Evolutionary conservation across 495 filamentous ascomycete species (phyloP).

Genomic region (Durotheca rogersii): DNA sequence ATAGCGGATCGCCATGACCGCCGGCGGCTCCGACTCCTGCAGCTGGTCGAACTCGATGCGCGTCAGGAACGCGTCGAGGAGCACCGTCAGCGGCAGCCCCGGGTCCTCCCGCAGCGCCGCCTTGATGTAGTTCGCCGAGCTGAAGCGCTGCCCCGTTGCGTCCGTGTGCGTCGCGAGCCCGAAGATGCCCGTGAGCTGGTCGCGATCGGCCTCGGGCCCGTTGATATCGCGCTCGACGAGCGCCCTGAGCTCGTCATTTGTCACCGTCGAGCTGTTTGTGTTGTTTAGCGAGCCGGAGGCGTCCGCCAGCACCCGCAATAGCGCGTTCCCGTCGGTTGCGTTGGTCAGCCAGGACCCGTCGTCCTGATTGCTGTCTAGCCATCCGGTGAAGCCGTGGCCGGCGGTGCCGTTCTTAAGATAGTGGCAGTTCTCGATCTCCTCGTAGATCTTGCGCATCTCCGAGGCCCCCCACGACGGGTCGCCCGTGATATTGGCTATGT

Average conservation of each 20-base stretch:
- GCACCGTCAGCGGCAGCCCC: conserved; percentile 38
- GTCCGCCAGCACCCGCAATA: conserved; percentile 42
- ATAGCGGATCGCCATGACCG: conserved; percentile 42
- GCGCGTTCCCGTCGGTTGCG: conserved; percentile 34
- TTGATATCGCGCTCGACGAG: conserved; percentile 33
- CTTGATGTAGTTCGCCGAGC: conserved; percentile 40
- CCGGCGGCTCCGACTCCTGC: conserved; percentile 23
- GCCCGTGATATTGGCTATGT: conserved; percentile 39
- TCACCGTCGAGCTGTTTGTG: conserved; percentile 17
- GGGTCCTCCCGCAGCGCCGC: conserved; percentile 32
- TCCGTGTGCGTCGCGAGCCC: conserved; percentile 42
- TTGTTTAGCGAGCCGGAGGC: conserved; percentile 26
- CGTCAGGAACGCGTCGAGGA: conserved; percentile 41
- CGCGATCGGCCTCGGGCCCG: conserved; percentile 32
- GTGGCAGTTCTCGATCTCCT: conserved; percentile 41
- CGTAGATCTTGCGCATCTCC: conserved; percentile 42
- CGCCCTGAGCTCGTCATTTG: conserved; percentile 20
- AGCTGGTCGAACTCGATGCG: conserved; percentile 39
- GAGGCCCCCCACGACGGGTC: conserved; percentile 40
- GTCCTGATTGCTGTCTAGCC: conserved; percentile 35
- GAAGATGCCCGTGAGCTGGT: conserved; percentile 35
- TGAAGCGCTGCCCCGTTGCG: conserved; percentile 34
- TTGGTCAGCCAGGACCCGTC: conserved; percentile 40
- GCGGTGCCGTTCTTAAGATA: conserved; percentile 37
- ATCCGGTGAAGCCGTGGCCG: conserved; percentile 45